A percentile compares a stretch with the other conserved stretches of the same genome.
Conservation (phyloP, 2,329 filamentous ascomycete genomes). For the Raffaelea arxii region DNA sequence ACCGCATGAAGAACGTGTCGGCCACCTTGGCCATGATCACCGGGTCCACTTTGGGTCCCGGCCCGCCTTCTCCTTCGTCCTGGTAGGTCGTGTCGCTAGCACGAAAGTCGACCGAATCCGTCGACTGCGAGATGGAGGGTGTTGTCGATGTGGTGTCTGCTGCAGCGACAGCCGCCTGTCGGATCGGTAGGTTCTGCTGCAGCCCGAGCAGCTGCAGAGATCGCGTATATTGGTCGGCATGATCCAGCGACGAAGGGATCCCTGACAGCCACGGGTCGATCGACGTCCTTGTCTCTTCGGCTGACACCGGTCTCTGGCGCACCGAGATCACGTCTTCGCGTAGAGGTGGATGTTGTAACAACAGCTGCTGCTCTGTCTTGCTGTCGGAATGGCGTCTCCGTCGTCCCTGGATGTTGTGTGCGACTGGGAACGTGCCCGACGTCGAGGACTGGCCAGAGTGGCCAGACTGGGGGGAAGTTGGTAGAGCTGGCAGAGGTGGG, state of each 20-base stretch:
- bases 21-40: slow-evolving; percentile 14
- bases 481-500: not conserved
- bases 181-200: too few species aligned
- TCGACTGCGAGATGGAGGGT: not conserved
- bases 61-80: slow-evolving; percentile 13
- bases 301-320: too few species aligned
- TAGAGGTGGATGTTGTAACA: too few species aligned
- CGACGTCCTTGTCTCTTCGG: too few species aligned
- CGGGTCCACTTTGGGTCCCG: slow-evolving; percentile 13
- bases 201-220: slow-evolving; percentile 9
- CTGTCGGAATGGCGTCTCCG: slow-evolving; percentile 4
- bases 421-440: too few species aligned
- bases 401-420: slow-evolving; percentile 4
- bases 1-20: slow-evolving; percentile 12
- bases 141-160: not conserved
- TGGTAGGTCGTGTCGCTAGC: slow-evolving; percentile 18
- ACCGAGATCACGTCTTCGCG: too few species aligned
- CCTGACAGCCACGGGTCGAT: slow-evolving; percentile 11
- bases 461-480: slow-evolving; percentile 2
- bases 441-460: too few species aligned
- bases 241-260: slow-evolving; percentile 1
- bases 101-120: slow-evolving; percentile 7
- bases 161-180: too few species aligned
- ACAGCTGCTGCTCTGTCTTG: too few species aligned
- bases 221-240: slow-evolving; percentile 12